Percentiles rank a stretch among this genome's conserved stretches.
Evolutionary conservation across 2,329 filamentous ascomycete species (phyloP).

Genomic region (Ascochyta clinopodiicola): DNA sequence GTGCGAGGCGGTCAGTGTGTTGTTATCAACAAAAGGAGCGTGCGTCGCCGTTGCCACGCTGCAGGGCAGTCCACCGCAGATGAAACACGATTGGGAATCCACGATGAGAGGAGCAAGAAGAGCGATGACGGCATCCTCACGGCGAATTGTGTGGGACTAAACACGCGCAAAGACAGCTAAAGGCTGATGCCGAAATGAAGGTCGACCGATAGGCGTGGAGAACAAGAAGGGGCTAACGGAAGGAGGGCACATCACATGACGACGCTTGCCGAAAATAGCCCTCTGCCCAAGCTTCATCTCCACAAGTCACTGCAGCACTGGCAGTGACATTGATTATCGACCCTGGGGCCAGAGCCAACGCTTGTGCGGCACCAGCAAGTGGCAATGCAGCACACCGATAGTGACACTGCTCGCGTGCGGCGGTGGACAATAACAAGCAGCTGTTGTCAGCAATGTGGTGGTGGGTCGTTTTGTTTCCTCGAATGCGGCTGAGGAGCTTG

Average conservation of each 20-base stretch:
- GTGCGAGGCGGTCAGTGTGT: constrained; percentile 12
- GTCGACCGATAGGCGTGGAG: constrained; percentile 13
- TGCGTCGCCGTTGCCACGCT: constrained; percentile 13
- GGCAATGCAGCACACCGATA: background rate
- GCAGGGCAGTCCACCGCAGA: constrained; percentile 4
- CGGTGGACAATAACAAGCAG: background rate
- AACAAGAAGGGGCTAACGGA: background rate
- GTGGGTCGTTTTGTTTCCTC: constrained; percentile 11
- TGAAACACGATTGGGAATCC: constrained; percentile 13
- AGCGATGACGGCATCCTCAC: constrained; percentile 17
- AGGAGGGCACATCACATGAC: constrained; percentile 1
- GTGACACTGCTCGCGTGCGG: background rate
- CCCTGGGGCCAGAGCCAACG: constrained; percentile 12
- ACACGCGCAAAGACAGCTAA: constrained; percentile 2
- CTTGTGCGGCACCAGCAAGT: constrained; percentile 14
- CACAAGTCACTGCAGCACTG: constrained; percentile 15
- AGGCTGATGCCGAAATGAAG: constrained; percentile 19
- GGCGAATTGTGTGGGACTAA: constrained; percentile 13
- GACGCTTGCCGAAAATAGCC: constrained; percentile 1
- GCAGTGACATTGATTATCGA: constrained; percentile 13
- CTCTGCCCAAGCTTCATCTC: constrained; percentile 5
- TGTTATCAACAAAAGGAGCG: constrained; percentile 5
- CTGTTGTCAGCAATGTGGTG: background rate
- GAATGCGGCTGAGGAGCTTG: constrained; percentile 8
- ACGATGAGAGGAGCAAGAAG: constrained; percentile 6